Percentiles rank a stretch among this genome's conserved stretches.
These are phyloP conservation scores for Penicillium silybi DNA, from an alignment of 495 filamentous ascomycete genomes.

Conservation along the genomic window DNA sequence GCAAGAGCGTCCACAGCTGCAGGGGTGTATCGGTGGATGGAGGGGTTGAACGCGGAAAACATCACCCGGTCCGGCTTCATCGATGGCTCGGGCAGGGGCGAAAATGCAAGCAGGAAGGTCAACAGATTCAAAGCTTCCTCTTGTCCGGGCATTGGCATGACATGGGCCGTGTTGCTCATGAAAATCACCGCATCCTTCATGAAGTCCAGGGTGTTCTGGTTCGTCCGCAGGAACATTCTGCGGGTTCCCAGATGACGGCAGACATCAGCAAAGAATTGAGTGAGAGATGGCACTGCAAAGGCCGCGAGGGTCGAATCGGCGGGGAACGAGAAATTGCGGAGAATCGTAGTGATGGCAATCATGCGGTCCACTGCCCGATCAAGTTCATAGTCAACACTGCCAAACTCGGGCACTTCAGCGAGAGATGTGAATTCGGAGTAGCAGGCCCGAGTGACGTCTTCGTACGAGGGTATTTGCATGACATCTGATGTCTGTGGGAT, in stretches of 20 bases:
- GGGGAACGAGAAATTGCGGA: constrained; percentile 85
- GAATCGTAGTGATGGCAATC: constrained; percentile 85
- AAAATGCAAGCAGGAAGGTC: constrained; percentile 86
- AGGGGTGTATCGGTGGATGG: constrained; percentile 81
- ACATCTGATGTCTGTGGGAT: constrained; percentile 79
- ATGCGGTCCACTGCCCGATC: constrained; percentile 83
- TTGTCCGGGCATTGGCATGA: constrained; percentile 75
- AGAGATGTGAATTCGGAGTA: constrained; percentile 65
- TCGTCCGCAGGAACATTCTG: constrained; percentile 75
- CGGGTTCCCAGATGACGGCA: constrained; percentile 87
- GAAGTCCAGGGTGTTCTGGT: constrained; percentile 83
- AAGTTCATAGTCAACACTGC: constrained; percentile 73
- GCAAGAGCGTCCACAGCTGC: constrained; percentile 85
- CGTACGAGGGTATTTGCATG: constrained; percentile 76
- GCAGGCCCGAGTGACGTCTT: constrained; percentile 77
- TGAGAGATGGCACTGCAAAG: constrained; percentile 68
- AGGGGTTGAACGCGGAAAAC: constrained; percentile 77
- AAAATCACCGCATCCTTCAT: constrained; percentile 93
- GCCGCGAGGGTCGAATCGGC: constrained; percentile 65
- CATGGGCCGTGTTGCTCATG: constrained; percentile 79
- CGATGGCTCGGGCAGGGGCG: constrained; percentile 61
- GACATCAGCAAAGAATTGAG: constrained; percentile 74
- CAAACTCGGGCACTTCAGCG: constrained; percentile 67
- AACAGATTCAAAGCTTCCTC: constrained; percentile 86
- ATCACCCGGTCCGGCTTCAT: constrained; percentile 54